phyloP scores from a whole-genome alignment of 768 basidiomycete species.

The Boletus tomentosulus region DNA sequence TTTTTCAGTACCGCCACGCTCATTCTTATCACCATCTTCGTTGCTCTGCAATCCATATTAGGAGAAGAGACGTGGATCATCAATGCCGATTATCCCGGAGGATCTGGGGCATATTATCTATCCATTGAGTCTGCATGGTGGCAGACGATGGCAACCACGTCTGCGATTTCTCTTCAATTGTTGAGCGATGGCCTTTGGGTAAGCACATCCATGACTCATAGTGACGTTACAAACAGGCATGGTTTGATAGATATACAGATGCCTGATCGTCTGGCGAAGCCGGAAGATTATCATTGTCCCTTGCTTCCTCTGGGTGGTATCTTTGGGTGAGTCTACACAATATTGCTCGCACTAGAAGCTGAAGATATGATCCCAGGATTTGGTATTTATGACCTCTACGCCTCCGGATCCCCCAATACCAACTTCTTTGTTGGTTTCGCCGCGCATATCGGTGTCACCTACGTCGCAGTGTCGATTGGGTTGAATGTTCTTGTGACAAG shows the following conservation, averaged over 20 bases:
- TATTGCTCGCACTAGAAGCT: not conserved
- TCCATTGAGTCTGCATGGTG: constrained; percentile 21
- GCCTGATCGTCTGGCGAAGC: constrained; percentile 30
- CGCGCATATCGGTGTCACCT: constrained; percentile 8
- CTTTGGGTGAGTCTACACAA: not conserved
- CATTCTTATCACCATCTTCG: constrained; percentile 25
- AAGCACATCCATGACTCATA: not conserved
- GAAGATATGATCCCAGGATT: not conserved
- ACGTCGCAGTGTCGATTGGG: constrained; percentile 5
- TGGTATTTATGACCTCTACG: constrained; percentile 4
- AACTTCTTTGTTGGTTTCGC: constrained; percentile 7
- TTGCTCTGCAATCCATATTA: constrained; percentile 16
- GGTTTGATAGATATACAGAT: constrained; percentile 31
- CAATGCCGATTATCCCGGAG: constrained; percentile 30
- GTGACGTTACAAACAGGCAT: not conserved
- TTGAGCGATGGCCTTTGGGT: constrained; percentile 34
- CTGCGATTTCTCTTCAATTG: constrained; percentile 26
- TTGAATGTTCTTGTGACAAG: not conserved
- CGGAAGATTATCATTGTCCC: constrained; percentile 8
- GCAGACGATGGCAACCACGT: constrained; percentile 24
- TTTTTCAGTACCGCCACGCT: constrained; percentile 15
- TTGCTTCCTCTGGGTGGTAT: constrained; percentile 8
- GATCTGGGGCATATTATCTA: constrained; percentile 28
- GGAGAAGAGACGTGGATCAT: constrained; percentile 33
- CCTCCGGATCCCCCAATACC: not conserved